These are phyloP conservation scores for Paramecium primaurelia DNA, from an alignment of 73 alveolate genomes.

Conservation along the genomic window DNA sequence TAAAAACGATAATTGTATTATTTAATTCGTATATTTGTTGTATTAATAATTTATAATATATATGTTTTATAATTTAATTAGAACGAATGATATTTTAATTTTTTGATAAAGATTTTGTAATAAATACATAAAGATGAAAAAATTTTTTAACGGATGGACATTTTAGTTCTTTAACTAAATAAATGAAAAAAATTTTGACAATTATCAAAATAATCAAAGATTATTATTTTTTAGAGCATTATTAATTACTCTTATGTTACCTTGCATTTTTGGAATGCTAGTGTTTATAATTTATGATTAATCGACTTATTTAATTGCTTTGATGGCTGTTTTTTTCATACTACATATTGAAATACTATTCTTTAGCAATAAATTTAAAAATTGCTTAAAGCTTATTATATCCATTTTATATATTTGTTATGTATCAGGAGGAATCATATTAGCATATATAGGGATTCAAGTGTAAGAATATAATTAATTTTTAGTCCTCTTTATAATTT, in stretches of 20 bases:
- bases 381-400: not conserved
- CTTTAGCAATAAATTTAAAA: not conserved
- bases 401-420: not conserved
- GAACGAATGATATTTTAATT: not conserved
- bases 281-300: not conserved
- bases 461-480: not conserved
- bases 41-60: no score
- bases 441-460: not conserved
- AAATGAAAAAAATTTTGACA: not conserved
- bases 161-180: not conserved
- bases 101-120: not conserved
- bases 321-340: not conserved
- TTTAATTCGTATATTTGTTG: not conserved
- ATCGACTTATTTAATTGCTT: not conserved
- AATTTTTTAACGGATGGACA: not conserved
- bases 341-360: not conserved
- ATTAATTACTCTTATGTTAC: not conserved
- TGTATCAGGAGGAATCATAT: not conserved
- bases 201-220: not conserved
- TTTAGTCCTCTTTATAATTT: not conserved
- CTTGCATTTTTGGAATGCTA: not conserved
- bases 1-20: no score
- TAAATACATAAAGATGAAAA: not conserved
- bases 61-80: not conserved
- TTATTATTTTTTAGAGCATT: not conserved